Percentiles rank a stretch among this genome's conserved stretches.
Conservation (phyloP, 441 rosid genomes). For the Euphorbia corollata region DNA sequence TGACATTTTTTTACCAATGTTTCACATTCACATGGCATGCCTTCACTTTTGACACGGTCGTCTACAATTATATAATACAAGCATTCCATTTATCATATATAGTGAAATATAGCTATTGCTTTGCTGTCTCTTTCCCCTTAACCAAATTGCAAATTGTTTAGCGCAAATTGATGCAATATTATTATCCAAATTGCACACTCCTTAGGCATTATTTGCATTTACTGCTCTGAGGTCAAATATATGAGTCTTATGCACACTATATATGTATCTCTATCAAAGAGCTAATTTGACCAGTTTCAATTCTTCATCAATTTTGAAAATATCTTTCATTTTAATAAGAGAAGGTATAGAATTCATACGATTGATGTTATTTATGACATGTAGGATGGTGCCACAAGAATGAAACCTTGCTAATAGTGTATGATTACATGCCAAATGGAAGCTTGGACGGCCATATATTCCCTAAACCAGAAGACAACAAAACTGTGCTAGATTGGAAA, state of each 20-base stretch:
- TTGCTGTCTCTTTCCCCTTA: not conserved
- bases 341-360: not conserved
- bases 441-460: conserved; percentile 46
- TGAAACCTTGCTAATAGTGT: conserved; percentile 39
- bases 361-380: not conserved
- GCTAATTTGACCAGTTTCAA: too few relatives aligned
- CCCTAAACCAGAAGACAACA: conserved; percentile 23
- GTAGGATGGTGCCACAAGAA: conserved; percentile 53
- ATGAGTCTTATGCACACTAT: too few relatives aligned
- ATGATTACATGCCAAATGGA: conserved; percentile 50
- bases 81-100: too few relatives aligned
- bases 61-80: not conserved
- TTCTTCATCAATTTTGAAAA: too few relatives aligned
- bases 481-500: conserved; percentile 27
- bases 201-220: too few relatives aligned
- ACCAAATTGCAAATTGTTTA: too few relatives aligned
- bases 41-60: not conserved
- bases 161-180: too few relatives aligned
- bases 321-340: too few relatives aligned
- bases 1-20: not conserved
- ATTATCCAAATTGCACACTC: too few relatives aligned
- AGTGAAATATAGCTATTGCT: not conserved
- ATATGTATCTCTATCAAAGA: too few relatives aligned
- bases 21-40: not conserved
- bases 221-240: too few relatives aligned